Conservation (phyloP, 1,284 basidiomycete genomes). For the Bjerkandera adusta region DNA sequence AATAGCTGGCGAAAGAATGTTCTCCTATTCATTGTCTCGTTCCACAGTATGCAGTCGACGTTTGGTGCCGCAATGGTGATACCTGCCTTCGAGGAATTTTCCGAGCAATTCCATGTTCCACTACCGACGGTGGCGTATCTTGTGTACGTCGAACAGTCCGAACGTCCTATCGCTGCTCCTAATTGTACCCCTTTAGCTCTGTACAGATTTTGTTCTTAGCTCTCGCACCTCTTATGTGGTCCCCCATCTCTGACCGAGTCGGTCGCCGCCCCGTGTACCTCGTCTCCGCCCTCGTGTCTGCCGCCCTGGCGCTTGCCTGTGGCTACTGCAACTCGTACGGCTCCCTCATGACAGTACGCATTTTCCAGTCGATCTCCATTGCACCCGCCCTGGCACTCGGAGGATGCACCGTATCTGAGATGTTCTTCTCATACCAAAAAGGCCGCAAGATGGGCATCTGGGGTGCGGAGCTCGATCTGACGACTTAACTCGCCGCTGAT, state of each 20-base stretch:
- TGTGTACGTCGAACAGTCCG: not conserved
- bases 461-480: not conserved
- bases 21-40: not conserved
- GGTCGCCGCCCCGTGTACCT: constrained; percentile 6
- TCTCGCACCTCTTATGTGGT: not conserved
- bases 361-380: constrained; percentile 1
- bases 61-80: constrained; percentile 5
- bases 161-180: not conserved
- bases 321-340: constrained; percentile 3
- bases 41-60: not conserved
- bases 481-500: not conserved
- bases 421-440: constrained; percentile 5
- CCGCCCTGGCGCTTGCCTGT: not conserved
- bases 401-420: constrained; percentile 3
- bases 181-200: not conserved
- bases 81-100: not conserved
- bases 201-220: not conserved
- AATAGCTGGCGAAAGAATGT: constrained; percentile 5
- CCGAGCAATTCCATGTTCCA: not conserved
- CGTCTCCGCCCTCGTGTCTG: not conserved
- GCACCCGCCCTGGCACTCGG: not conserved
- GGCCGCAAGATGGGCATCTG: constrained; percentile 4
- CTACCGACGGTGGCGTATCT: not conserved
- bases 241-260: constrained; percentile 2
- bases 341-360: constrained; percentile 1